Percentiles rank a stretch among this genome's conserved stretches.
phyloP scores from a whole-genome alignment of 1,139 yeast genomes.

The Lodderomyces pseudojiufengensis region DNA sequence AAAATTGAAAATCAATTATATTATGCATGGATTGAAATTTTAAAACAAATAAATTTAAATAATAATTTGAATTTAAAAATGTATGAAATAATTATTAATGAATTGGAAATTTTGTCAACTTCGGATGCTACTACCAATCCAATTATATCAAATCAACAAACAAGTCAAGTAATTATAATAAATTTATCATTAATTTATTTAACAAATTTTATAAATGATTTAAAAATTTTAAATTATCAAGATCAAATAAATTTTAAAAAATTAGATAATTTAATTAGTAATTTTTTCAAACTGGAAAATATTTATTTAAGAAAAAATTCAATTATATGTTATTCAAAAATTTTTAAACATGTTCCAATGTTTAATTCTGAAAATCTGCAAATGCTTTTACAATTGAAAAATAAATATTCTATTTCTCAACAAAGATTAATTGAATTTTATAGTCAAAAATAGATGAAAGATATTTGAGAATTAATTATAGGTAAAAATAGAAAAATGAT shows the following conservation, averaged over 20 bases:
- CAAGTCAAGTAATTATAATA: constrained; percentile 2
- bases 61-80: neutral
- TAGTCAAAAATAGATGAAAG: constrained; percentile 4
- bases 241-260: neutral
- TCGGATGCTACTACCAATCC: too few relatives aligned
- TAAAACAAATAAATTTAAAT: constrained; percentile 4
- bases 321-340: constrained; percentile 38
- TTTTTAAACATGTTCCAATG: constrained; percentile 21
- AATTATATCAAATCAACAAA: too few relatives aligned
- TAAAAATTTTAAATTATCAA: too few relatives aligned
- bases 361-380: constrained; percentile 6
- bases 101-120: too few relatives aligned
- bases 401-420: constrained; percentile 11
- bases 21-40: constrained; percentile 12
- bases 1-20: constrained; percentile 10
- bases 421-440: constrained; percentile 13
- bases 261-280: constrained; percentile 27
- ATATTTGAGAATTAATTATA: too few relatives aligned
- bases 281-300: constrained; percentile 26
- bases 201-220: too few relatives aligned
- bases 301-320: constrained; percentile 41
- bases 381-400: constrained; percentile 10
- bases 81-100: too few relatives aligned
- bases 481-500: neutral
- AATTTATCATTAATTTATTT: constrained; percentile 1